Conservation (phyloP, 2,329 filamentous ascomycete genomes). For the Aaosphaeria arxii region DNA sequence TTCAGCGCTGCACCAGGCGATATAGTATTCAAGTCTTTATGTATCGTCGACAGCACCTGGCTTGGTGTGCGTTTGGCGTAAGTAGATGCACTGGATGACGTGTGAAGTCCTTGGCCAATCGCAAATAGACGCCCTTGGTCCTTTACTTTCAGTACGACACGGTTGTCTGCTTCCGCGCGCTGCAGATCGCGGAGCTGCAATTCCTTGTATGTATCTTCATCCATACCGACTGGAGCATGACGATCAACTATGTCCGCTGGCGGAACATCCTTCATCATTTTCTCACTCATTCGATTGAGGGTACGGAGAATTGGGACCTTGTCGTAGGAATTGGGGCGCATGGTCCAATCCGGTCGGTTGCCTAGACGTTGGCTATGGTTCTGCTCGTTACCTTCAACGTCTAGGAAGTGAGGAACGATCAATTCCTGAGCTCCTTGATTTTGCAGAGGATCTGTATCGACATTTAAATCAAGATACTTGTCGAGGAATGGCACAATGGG, state of each 20-base stretch:
- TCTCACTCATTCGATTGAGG: constrained; percentile 86
- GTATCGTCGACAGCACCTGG: constrained; percentile 64
- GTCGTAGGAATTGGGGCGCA: constrained; percentile 70
- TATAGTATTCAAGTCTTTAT: constrained; percentile 57
- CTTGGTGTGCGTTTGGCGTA: constrained; percentile 69
- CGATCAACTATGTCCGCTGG: constrained; percentile 69
- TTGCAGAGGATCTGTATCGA: constrained; percentile 49
- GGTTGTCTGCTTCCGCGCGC: constrained; percentile 68
- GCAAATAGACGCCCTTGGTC: constrained; percentile 84
- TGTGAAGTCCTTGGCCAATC: constrained; percentile 41
- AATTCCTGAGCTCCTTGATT: constrained; percentile 52
- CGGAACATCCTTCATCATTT: constrained; percentile 84
- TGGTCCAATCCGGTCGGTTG: constrained; percentile 85
- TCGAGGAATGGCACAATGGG: constrained; percentile 77
- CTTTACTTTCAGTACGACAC: constrained; percentile 81
- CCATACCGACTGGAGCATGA: constrained; percentile 62
- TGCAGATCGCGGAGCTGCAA: constrained; percentile 77
- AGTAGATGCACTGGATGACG: constrained; percentile 49
- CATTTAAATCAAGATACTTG: constrained; percentile 75
- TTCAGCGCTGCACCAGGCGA: constrained; percentile 39
- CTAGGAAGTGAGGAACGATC: constrained; percentile 80
- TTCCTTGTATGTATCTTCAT: constrained; percentile 71
- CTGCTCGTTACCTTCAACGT: constrained; percentile 91
- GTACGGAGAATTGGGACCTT: constrained; percentile 88
- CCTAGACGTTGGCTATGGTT: constrained; percentile 85